Base-by-base conservation (phyloP, 2,329 filamentous ascomycete genomes). In the Hypoxylon sp. region DNA sequence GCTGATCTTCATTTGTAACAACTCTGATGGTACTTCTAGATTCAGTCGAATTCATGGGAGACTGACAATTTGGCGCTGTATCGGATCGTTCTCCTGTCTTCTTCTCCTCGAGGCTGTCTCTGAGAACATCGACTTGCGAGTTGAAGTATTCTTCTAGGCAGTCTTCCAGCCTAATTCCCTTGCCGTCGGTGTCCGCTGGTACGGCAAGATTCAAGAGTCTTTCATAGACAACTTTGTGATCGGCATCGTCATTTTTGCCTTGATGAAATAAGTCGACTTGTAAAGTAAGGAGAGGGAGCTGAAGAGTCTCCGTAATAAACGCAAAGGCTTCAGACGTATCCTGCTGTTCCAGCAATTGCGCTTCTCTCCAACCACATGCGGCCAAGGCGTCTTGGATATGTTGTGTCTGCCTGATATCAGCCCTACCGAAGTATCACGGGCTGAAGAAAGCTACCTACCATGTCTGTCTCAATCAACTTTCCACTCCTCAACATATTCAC, bases 131-230 rank as follows among this genome's bases (percentile, higher is more conserved):
- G 58, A 99, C 93, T 61, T 90, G 87, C 63, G 94, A 94, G 79
- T 98, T 98, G 85, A 98, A 98, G 76, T 98, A 98, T 58, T 91
- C 90, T 77, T 98, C 94, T 17, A 99, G 81, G 73, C 95, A 98
- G 72, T 97, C 92, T 79, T 98, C 96, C 19, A 99, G 82, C 28
- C 91, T 94, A 67, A 98, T 86, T 2, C 86, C 85, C 64, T 89
- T 89, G 23, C 89, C 90, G 49, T 92, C 88, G 5, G 89, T 86
- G 53, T 93, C 90, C 0, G 90, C 85, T 0, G 93, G 93, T n/a
- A 99, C 92, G 0, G 94, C 94, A 43, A 99, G 88, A 75, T 98
- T 96, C 5, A 99, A 84, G 21, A 98, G 82, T 58, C 96, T 87
- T 80, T 99, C 96, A 72, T 97, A 95, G 58, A 98, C 90, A 63